Percentiles rank a stretch among this genome's conserved stretches.
phyloP scores from a whole-genome alignment of 176 grass and related monocot species.

The Bothriochloa decipiens region DNA sequence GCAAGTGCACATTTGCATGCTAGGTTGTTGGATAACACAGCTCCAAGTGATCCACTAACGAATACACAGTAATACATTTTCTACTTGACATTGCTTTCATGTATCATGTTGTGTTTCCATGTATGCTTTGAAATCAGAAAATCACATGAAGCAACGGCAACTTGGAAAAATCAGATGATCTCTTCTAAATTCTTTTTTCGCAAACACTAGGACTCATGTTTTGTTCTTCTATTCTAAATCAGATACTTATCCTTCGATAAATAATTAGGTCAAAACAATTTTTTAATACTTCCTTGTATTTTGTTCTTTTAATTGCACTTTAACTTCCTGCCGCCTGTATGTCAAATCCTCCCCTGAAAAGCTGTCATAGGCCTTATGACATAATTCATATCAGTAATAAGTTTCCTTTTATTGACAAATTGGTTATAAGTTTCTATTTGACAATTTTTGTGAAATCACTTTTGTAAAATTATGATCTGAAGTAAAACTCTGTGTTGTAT shows the following conservation, averaged over 20 bases:
- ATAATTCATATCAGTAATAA: neutral
- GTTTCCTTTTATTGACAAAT: neutral
- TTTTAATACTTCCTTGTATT: neutral
- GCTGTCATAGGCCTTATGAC: neutral
- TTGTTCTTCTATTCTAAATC: neutral
- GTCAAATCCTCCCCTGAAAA: neutral
- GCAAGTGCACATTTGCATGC: constrained; percentile 70
- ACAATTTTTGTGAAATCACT: neutral
- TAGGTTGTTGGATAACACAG: constrained; percentile 84
- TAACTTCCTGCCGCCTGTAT: neutral
- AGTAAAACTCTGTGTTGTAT: neutral
- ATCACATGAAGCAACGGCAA: neutral
- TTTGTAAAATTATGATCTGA: neutral
- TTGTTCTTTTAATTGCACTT: neutral
- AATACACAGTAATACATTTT: constrained; percentile 74
- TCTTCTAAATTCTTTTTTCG: neutral
- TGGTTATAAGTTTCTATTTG: neutral
- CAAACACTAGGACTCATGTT: neutral
- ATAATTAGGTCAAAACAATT: neutral
- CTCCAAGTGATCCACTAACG: constrained; percentile 50
- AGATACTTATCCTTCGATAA: neutral
- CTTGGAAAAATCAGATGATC: neutral
- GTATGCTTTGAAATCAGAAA: neutral
- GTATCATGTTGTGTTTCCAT: neutral
- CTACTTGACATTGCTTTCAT: constrained; percentile 33